Evolutionary conservation across 2,329 filamentous ascomycete genomes (phyloP), one percentile per base, ranked within the genome.

Genomic region (Ophiocordyceps camponoti-floridani): DNA sequence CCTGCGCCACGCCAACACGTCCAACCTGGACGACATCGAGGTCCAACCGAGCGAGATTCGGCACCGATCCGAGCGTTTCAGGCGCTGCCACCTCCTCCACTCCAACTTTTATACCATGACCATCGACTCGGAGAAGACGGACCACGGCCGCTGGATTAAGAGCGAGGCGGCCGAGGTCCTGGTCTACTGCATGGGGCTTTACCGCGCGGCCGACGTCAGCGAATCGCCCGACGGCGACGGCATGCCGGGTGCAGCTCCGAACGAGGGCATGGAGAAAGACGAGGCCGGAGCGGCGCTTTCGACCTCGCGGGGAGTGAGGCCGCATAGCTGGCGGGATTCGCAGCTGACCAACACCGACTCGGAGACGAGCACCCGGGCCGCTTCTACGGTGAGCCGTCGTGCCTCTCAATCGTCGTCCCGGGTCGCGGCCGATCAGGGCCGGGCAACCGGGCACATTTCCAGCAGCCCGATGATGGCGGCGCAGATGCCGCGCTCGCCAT

Each of bases 51-150:
- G 78, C 4, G 78, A 88, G 51, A 85, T 91, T 45, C 71, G 83
- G 5, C 75, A 81, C 52, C 72, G 83, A 43, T 88, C 82, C 2
- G 84, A 89, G 52, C 72, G 72, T 18, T 88, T 85, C 57, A 72
- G 82, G 35, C 74, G 77, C 49, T 73, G 75, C 33, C 85, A 91
- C 60, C 61, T 85, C 6, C 63, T 91, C 14, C 84, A 91, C 56
- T 80, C 84, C n/a, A 88, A 88, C 58, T 89, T 91, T 59, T 88
- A 84, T 56, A 80, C 72, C 35, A 69, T 84, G 41, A 89, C 84
- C 0, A 72, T 84, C 42, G 84, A 91, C 49, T 82, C 84, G 2
- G 84, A 91, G 58, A 75, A 87, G 56, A 79, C 71, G 1, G 84
- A 91, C 53, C 72, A 77, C 48, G 79, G 80, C 40, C 76, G 84